Base-by-base conservation (phyloP, 2,329 filamentous ascomycete species). In the Pseudocercospora vitis region DNA sequence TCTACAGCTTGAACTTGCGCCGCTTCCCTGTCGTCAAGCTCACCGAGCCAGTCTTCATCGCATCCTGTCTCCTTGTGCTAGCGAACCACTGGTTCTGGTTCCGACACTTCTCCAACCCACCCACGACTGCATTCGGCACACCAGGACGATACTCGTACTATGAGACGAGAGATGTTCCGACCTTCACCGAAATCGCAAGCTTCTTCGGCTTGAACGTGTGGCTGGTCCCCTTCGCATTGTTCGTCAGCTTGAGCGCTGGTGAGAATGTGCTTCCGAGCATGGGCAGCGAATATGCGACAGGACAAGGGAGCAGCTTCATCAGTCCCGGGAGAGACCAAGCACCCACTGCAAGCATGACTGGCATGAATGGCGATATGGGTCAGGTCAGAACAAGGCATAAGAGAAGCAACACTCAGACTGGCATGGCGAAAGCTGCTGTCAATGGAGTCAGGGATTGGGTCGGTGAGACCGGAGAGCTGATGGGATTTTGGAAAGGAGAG, bases 151-250 rank as follows among this genome's bases (percentile, higher is more conserved):
- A 66, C 56, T 65, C 64, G 47, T 68, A 71, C 51, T 63, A 66
- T 18, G 61, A 60, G 19, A 76, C 75, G 3, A 9, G 46, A 5
- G 67, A 75, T 8, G 78, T 90, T 39, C 94, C 94, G 0, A 86
- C 82, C 31, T 99, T 99, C 71, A 91, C 89, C 14, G 90, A 97
- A 75, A 94, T 97, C 39, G 91, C 94, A 0, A 92, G 89, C 0
- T 99, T 94, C 73, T 99, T 99, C 68, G 94, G 94, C 0, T 78
- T 99, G 2, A 96, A 91, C 65, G 91, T 99, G 0, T 99, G 94
- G 94, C 80, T 99, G 1, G 89, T 97, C 0, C 94, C 94, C 0
- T 99, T 99, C 69, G 85, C 91, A 12, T 79, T 99, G 11, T 99
- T 99, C 68, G 92, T 99, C 47, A 95, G 89, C 65, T 74, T 99